Evolutionary conservation across 2,329 filamentous ascomycete species (phyloP), one percentile per base, ranked within the genome.

Genomic region (Colletotrichum simmondsii): DNA sequence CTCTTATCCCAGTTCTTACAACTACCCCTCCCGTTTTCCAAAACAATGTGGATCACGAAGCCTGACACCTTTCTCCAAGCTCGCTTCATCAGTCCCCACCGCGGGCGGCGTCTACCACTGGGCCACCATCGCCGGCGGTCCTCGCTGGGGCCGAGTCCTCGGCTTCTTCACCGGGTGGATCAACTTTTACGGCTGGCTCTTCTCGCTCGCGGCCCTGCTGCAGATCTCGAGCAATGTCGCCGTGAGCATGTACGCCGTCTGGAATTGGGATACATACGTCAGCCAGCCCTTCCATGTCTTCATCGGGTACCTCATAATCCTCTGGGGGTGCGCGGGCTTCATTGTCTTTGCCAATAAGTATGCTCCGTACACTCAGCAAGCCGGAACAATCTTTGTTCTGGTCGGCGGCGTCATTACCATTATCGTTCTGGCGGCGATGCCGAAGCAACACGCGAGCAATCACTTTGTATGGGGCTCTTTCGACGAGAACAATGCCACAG

Each of bases 111-210:
- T 91, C 14, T 91, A 91, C 75, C 89, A 91, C 76, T 91, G 89
- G 89, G 89, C 88, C 2, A 88, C 88, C 5, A 85, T 91, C 59
- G 90, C 89, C 2, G 88, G 87, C 14, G 89, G 89, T 2, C 83
- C 84, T 5, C 85, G 82, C 72, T 88, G 86, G 81, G 89, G 89
- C 65, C 87, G 89, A 32, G 80, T 85, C 2, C 81, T 88, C 24
- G 85, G 85, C 53, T 87, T 85, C 78, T 86, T 85, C 70, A 82
- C 83, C 0, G 84, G 85, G 12, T 86, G 84, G 83, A 81, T 86
- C 74, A 90, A 90, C 78, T 89, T 89, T 76, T 88, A 87, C 73
- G 88, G 86, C 16, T 92, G 91, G 91, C 87, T 92, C 74, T 90
- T 92, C 71, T 90, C 89, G 74, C 84, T 90, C 6, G 88, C 90